Percentiles rank a stretch among this genome's conserved stretches.
phyloP scores from a whole-genome alignment of 1,139 yeast genomes.

The Lodderomyces jiufengensis region DNA sequence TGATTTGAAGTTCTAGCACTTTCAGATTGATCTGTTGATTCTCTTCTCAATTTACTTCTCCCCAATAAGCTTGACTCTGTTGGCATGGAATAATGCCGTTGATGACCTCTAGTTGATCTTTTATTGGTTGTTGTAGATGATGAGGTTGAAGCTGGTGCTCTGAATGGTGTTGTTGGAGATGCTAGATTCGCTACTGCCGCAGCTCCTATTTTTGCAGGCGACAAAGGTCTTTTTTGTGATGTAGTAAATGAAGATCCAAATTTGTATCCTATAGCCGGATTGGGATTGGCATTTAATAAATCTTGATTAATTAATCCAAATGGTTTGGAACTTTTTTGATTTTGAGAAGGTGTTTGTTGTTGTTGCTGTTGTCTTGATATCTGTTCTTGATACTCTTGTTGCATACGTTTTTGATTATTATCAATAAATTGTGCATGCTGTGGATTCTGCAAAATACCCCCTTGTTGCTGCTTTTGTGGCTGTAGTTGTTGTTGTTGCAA shows the following conservation, averaged over 20 bases:
- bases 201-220: conserved; percentile 74
- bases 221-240: conserved; percentile 26
- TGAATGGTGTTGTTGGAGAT: conserved; percentile 31
- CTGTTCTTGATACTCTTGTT: conserved; percentile 7
- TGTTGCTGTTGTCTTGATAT: background rate
- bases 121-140: conserved; percentile 13
- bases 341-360: background rate
- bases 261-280: conserved; percentile 37
- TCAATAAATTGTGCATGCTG: too few relatives aligned
- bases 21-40: conserved; percentile 7
- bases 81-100: conserved; percentile 45
- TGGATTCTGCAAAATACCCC: background rate
- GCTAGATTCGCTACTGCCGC: conserved; percentile 60
- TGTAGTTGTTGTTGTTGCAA: conserved; percentile 9
- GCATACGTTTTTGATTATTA: conserved; percentile 5
- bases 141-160: conserved; percentile 15
- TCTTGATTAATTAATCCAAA: conserved; percentile 9
- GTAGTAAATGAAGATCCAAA: conserved; percentile 31
- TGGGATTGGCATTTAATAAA: conserved; percentile 23
- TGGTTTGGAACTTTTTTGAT: too few relatives aligned
- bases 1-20: conserved; percentile 7
- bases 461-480: conserved; percentile 3
- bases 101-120: conserved; percentile 22
- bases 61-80: conserved; percentile 18
- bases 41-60: conserved; percentile 4